Evolutionary conservation across 1,284 basidiomycete genomes (phyloP), one percentile per base, ranked within the genome.

Genomic region (Apiotrichum laibachii): DNA sequence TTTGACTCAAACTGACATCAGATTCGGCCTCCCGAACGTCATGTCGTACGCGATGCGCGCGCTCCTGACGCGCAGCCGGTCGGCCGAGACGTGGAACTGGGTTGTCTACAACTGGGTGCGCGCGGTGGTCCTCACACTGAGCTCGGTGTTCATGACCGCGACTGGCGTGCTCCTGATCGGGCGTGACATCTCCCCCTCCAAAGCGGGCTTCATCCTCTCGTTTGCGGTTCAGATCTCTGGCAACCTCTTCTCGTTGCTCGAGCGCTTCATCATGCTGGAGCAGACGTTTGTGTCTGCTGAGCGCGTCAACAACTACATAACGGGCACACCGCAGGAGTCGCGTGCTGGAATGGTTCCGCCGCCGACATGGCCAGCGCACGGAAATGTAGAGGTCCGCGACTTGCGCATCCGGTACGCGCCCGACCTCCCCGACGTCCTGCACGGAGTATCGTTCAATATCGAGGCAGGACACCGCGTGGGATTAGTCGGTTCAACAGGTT

Each of bases 391-490:
- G n/a, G 86, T 91, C 72, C 79, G 80, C 37, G 76, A 86, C 58
- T 84, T 89, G 13, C 77, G 82, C 39, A 78, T 90, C 56, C 79
- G 85, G 2, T 92, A 92, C 70, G 84, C 88, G 0, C 78, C 82
- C 37, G 87, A 86, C 12, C 79, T 90, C 5, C 89, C 89, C 0
- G 79, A 86, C 21, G 89, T 91, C 0, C 77, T 92, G 46, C 85
- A 87, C 66, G 82, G 81, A 34, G 80, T 91, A 33, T 83, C 76
- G 55, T 87, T 91, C 68, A 66, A 80, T 13, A 78, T 90, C 56
- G 80, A 81, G 56, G 80, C 87, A 6, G 88, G 89, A 2, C 85
- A 89, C 72, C 89, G 90, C 76, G 85, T 92, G 60, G 88, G 88
- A 9, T 82, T 91, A 39, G 86, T 90, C 19, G 88, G 88, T 10